Base-by-base conservation (phyloP, 306 rosid species). In the Ochetophila trinervis region DNA sequence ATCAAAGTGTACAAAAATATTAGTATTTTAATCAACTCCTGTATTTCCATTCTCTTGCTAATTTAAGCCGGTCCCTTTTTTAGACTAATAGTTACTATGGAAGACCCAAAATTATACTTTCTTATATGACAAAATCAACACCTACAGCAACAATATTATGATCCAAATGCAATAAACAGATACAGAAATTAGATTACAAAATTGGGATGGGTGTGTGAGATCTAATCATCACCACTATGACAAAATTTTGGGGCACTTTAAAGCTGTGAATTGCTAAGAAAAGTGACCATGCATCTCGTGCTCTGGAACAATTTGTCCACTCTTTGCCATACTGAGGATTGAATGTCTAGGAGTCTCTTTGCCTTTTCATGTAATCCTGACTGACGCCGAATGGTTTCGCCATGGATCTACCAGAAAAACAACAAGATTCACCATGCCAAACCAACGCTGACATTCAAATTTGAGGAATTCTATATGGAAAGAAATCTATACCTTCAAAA, bases 301-400 rank as follows among this genome's bases (percentile, higher is more conserved):
- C 86, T 78, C 60, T 93, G 97, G 67, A 93, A 90, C 78, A 93
- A 62, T 58, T 75, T 86, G 50, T 93, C 96, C 50, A 90, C 82
- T 68, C 73, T 79, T 65, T 86, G 83, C 98, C 98, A 89, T 61
- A 88, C 90, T 68, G 68, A 57, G 78, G 78, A 60, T 48, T 93
- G 98, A 61, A 81, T 77, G 34, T 93, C 97, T 20, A 87, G 87
- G 60, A 93, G 90, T 78, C 79, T 84, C 76, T 76, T 81, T 17
- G 96, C 96, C 86, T 90, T 89, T 11, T 81, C 90, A 64, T 84
- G 97, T 52, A 93, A 81, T 59, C 68, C 60, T 52, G 82, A 71
- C 52, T 81, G 88, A 75, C 90, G 72, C 62, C 94, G 76, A 66
- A 93, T 76, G 4, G 97, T 85, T 76, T 93, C 96, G 8, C 99